Evolutionary conservation across 2,329 filamentous ascomycete species (phyloP), one percentile per base, ranked within the genome.

Genomic region (Fusarium sp.): DNA sequence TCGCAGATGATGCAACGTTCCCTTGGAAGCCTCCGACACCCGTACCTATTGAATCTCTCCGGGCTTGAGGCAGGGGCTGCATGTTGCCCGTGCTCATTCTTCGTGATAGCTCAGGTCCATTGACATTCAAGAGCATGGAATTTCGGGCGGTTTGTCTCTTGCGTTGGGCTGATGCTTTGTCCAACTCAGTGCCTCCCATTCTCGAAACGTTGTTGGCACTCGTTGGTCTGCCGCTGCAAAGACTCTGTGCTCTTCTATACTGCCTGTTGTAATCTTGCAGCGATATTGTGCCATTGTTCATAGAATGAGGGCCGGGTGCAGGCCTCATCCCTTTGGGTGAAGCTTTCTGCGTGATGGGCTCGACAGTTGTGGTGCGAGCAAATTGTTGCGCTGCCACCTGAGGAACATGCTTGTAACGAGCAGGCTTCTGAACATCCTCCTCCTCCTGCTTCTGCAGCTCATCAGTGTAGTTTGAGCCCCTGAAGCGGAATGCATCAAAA

Each of bases 381-480:
- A 90, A 90, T 63, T 89, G 87, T 17, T 83, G 76, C 3, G 88
- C 88, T 1, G 88, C 88, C 39, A 86, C 83, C 57, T 83, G 82
- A 18, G 89, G 89, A 4, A 89, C 79, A 72, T 90, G 86, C 39
- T 81, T 86, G 70, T 88, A 86, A 10, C 58, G 75, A 56, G 39
- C 63, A 33, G 56, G 69, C 44, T 68, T 68, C 22, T 62, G 56
- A 22, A 56, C 39, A 25, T 65, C 36, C 35, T 75, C 71, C 20
- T 56, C 64, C 15, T 74, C 71, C 50, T 77, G 62, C 66, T 50
- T 69, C 70, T 38, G 73, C 38, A 41, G 59, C 61, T 73, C 67
- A 10, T 73, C 70, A 9, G 54, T 71, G 50, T 76, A 75, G 49
- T 77, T 77, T 56, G 75, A 76, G 18, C 75, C 72, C 42, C 70